phyloP scores from a whole-genome alignment of 106 monocot species.

The Dioscorea zingiberensis region DNA sequence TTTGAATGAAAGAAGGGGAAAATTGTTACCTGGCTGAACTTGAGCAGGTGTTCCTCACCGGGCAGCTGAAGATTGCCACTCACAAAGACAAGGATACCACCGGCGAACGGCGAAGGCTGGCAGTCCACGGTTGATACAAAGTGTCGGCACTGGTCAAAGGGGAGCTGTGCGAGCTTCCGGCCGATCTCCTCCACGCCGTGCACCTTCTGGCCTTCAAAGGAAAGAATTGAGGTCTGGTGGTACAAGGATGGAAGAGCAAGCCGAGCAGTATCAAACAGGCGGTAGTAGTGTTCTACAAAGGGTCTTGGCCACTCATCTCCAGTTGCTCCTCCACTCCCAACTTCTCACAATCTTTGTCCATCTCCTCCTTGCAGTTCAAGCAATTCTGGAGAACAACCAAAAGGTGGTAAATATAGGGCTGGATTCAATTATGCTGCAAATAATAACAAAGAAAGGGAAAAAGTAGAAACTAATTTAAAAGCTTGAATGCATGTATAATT shows the following conservation, averaged over 20 bases:
- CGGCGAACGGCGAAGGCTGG: conserved; percentile 34
- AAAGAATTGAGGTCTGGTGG: conserved; percentile 41
- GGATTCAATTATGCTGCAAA: too few species aligned
- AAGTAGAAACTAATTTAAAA: too few species aligned
- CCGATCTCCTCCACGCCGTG: conserved; percentile 51
- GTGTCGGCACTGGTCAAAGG: conserved; percentile 53
- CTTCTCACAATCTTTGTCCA: conserved; percentile 6
- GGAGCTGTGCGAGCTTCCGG: conserved; percentile 31
- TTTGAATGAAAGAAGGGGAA: too few species aligned
- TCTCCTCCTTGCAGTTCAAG: background rate
- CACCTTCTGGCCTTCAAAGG: conserved; percentile 54
- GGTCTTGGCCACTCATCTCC: conserved; percentile 51
- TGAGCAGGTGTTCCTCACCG: conserved; percentile 52
- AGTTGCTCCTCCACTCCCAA: too few species aligned
- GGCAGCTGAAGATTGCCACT: conserved; percentile 49
- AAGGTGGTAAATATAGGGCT: too few species aligned
- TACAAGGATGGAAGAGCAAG: conserved; percentile 29
- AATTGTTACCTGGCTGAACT: conserved; percentile 57
- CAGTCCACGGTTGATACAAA: conserved; percentile 43
- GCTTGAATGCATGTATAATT: too few species aligned
- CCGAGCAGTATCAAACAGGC: conserved; percentile 40
- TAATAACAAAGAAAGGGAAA: too few species aligned
- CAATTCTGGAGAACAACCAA: too few species aligned
- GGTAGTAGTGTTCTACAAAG: conserved; percentile 75
- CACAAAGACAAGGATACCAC: conserved; percentile 54